Evolutionary conservation across 2,329 filamentous ascomycete species (phyloP).

Genomic region (Microsporum canis): DNA sequence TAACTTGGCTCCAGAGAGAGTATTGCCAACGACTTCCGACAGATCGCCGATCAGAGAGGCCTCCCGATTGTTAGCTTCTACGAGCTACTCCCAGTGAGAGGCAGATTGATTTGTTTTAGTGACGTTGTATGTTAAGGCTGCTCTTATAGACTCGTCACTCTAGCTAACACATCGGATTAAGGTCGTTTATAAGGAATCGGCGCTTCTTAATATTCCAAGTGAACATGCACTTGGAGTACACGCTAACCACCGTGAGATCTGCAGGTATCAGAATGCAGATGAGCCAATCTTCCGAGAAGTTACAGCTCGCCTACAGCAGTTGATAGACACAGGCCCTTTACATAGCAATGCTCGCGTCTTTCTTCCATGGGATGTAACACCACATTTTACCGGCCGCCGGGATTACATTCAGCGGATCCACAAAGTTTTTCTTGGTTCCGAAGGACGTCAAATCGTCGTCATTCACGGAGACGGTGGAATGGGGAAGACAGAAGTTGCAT

Average conservation of each 20-base stretch:
- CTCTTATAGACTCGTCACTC: background rate
- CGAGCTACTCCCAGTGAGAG: background rate
- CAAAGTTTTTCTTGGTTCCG: background rate
- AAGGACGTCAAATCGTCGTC: background rate
- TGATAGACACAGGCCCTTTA: background rate
- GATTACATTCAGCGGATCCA: slow-evolving; percentile 3
- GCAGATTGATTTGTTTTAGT: background rate
- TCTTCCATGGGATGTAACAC: background rate
- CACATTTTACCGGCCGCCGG: slow-evolving; percentile 2
- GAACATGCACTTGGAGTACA: background rate
- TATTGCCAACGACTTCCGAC: background rate
- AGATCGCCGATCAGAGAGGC: background rate
- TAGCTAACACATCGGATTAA: background rate
- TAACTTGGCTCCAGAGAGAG: background rate
- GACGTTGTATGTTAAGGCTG: background rate
- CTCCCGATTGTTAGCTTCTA: background rate
- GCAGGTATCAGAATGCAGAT: background rate
- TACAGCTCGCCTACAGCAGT: background rate
- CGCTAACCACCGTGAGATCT: slow-evolving; percentile 6
- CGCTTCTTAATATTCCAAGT: slow-evolving; percentile 2
- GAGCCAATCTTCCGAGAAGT: background rate
- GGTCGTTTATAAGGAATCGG: slow-evolving; percentile 6
- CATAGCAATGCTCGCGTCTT: background rate
- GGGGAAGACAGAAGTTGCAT: slow-evolving; percentile 4
- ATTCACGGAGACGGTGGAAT: slow-evolving; percentile 3